Base-by-base conservation (phyloP, 202 grass and related monocot species). In the Saccharum hybrid region DNA sequence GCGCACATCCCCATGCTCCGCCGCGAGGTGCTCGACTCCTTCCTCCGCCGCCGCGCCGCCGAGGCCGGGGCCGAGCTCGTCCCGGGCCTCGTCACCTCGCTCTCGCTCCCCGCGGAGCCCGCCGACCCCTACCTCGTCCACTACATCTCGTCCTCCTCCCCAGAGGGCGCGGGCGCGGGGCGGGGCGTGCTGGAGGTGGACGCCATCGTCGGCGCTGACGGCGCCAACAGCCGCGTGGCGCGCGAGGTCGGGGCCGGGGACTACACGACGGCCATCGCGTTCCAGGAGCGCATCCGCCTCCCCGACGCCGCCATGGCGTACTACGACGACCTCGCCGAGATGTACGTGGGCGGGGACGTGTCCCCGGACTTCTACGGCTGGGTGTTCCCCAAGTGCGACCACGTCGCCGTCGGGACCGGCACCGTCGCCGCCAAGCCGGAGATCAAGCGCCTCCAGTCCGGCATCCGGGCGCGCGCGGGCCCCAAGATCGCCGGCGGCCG, bases 321-420 rank as follows among this genome's bases (percentile, higher is more conserved):
- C 80, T 98, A 98, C 89, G 84, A 90, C 45, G 92, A 98, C 83
- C 90, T 93, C 39, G 96, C 96, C 1, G 96, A 98, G 89, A 95
- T 98, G 87, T 98, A 98, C 90, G 81, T 98, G 33, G 96, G 93
- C 68, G 80, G 66, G 9, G 93, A 95, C 87, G 93, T 98, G 18
- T 98, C 96, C 3, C 96, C 93, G 13, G 96, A 98, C 78, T 98
- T 96, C 89, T 98, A 98, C 81, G 96, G 82, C 38, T 98, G 96
- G 91, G 96, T 98, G 60, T 96, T 98, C 89, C 96, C 96, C 67
- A 96, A 94, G 73, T 98, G 96, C 85, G 96, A 98, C 83, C 96
- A 98, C 79, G 93, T 98, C 6, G 93, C 96, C 61, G 96, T 98
- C 43, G 96, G 96, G 16, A 98, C 91, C 6, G 91, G 93, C 39